Conservation (phyloP, 2,329 filamentous ascomycete genomes). For the Tolypocladium endophyticum region DNA sequence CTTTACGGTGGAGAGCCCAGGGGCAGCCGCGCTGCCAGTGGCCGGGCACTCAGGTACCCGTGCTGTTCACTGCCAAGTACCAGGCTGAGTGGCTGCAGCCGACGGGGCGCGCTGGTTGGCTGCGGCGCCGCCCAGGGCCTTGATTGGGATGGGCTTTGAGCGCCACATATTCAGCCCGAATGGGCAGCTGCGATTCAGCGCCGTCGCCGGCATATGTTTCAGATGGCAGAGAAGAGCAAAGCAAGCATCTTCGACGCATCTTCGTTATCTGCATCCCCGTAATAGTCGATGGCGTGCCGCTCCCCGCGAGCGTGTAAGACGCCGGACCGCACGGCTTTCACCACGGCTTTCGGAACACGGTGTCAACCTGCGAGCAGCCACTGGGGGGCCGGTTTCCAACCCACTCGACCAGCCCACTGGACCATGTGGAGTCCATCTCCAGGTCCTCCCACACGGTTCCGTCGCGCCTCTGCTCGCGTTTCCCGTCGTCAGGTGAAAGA, state of each 20-base stretch:
- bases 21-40: not conserved
- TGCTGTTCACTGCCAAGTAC: not conserved
- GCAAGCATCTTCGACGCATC: not conserved
- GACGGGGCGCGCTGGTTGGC: not conserved
- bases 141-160: not conserved
- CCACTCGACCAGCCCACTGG: not conserved
- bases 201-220: not conserved
- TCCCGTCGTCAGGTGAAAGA: not conserved
- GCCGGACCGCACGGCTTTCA: not conserved
- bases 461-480: not conserved
- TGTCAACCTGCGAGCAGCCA: not conserved
- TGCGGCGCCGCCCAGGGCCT: not conserved
- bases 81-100: not conserved
- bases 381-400: not conserved
- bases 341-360: not conserved
- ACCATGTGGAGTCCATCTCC: not conserved
- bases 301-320: not conserved
- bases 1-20: not conserved
- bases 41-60: not conserved
- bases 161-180: not conserved
- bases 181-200: not conserved
- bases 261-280: too few species aligned
- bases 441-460: not conserved
- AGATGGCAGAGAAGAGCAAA: not conserved
- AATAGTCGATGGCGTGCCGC: not conserved